Evolutionary conservation across 176 grass and related monocot genomes (phyloP).

Genomic region (Ensete glaucum): DNA sequence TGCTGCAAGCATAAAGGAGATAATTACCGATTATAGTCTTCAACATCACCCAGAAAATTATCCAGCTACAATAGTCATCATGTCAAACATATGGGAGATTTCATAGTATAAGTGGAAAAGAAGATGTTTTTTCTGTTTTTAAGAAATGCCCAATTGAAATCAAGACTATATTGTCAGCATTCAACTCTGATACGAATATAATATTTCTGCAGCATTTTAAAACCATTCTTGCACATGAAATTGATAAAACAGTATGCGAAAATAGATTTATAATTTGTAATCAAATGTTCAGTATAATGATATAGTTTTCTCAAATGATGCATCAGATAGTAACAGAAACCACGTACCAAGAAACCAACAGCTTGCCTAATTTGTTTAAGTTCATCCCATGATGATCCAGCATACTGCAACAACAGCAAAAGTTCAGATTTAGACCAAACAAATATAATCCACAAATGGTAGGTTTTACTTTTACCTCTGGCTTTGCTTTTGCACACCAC

Average conservation of each 20-base stretch:
- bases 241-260: neutral
- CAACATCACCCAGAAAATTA: neutral
- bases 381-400: constrained; percentile 77
- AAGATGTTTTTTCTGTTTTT: neutral
- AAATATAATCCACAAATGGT: constrained; percentile 18
- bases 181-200: neutral
- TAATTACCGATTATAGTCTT: neutral
- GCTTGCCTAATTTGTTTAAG: constrained; percentile 89
- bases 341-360: constrained; percentile 92
- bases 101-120: no score
- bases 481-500: constrained; percentile 58
- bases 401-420: constrained; percentile 45
- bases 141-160: neutral
- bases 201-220: neutral
- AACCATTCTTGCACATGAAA: neutral
- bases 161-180: neutral
- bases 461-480: constrained; percentile 49
- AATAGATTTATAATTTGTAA: no score
- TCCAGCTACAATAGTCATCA: neutral
- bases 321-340: constrained; percentile 13
- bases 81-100: no score
- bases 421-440: constrained; percentile 24
- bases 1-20: neutral
- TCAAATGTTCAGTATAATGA: neutral
- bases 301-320: neutral